A percentile compares a stretch with the other conserved stretches of the same genome.
Conservation (phyloP, 1,284 basidiomycete genomes). For the Sanghuangporus weigelae region DNA sequence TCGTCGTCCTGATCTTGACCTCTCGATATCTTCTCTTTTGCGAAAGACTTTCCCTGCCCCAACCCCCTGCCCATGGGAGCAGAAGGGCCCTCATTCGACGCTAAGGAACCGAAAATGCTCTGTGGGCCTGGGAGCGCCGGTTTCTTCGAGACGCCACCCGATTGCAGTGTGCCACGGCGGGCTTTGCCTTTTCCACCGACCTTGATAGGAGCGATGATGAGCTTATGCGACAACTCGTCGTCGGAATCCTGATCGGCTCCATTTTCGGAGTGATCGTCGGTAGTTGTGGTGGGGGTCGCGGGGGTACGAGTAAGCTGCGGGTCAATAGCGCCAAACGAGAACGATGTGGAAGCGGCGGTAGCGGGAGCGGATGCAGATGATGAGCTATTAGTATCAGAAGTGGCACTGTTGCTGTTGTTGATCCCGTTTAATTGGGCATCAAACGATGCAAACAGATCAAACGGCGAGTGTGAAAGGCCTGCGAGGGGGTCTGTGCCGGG, state of each 20-base stretch:
- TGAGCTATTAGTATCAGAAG: background rate
- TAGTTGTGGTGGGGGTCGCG: conserved; percentile 36
- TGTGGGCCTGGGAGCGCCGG: conserved; percentile 22
- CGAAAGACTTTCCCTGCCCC: background rate
- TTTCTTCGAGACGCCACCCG: conserved; percentile 69
- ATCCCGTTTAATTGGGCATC: background rate
- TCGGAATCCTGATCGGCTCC: conserved; percentile 23
- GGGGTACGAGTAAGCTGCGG: conserved; percentile 38
- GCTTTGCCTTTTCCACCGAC: conserved; percentile 57
- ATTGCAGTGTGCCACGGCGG: conserved; percentile 64
- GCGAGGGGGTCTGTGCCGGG: conserved; percentile 27
- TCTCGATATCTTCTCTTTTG: conserved; percentile 24
- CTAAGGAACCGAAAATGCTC: conserved; percentile 33
- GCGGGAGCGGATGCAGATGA: conserved; percentile 16
- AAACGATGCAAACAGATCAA: conserved; percentile 34
- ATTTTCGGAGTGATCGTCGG: conserved; percentile 19
- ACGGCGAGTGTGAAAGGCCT: conserved; percentile 29
- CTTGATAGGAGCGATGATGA: conserved; percentile 38
- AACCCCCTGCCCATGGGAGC: conserved; percentile 19
- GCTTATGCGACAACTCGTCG: conserved; percentile 27
- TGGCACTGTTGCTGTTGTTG: background rate
- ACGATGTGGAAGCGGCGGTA: conserved; percentile 7
- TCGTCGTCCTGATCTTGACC: conserved; percentile 26
- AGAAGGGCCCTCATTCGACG: conserved; percentile 19
- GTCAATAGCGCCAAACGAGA: conserved; percentile 39